Evolutionary conservation across 2,329 filamentous ascomycete genomes (phyloP).

Genomic region (Colletotrichum sp.): DNA sequence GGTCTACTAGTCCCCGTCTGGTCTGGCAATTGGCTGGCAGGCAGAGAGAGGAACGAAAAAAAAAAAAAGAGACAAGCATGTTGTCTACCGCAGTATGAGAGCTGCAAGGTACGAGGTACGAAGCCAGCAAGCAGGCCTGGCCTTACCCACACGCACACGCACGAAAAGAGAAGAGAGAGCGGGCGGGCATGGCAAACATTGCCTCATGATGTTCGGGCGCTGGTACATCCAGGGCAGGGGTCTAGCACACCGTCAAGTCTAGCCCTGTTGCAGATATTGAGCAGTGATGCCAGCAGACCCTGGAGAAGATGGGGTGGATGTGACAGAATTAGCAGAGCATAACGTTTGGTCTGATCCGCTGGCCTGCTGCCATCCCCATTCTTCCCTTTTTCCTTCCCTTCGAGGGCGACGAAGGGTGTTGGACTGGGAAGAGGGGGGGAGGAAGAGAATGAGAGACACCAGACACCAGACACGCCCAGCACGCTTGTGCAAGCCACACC

Average conservation of each 20-base stretch:
- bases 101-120: background rate
- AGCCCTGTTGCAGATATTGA: constrained; percentile 44
- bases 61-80: constrained; percentile 25
- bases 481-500: constrained; percentile 16
- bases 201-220: constrained; percentile 35
- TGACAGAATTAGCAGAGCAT: constrained; percentile 38
- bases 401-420: background rate
- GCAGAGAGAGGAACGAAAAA: background rate
- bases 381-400: background rate
- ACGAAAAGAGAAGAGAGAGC: constrained; percentile 6
- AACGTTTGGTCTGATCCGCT: constrained; percentile 36
- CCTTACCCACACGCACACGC: background rate
- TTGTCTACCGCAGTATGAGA: background rate
- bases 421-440: constrained; percentile 6
- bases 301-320: constrained; percentile 35
- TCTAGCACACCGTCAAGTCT: constrained; percentile 38
- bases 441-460: background rate
- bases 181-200: constrained; percentile 21
- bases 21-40: constrained; percentile 5
- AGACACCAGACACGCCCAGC: constrained; percentile 17
- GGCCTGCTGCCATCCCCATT: constrained; percentile 31
- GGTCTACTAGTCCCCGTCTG: background rate
- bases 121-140: background rate
- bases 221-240: constrained; percentile 39
- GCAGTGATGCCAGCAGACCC: constrained; percentile 23